Base-by-base conservation (phyloP, 2,329 filamentous ascomycete species). In the Microsporum audouinii region DNA sequence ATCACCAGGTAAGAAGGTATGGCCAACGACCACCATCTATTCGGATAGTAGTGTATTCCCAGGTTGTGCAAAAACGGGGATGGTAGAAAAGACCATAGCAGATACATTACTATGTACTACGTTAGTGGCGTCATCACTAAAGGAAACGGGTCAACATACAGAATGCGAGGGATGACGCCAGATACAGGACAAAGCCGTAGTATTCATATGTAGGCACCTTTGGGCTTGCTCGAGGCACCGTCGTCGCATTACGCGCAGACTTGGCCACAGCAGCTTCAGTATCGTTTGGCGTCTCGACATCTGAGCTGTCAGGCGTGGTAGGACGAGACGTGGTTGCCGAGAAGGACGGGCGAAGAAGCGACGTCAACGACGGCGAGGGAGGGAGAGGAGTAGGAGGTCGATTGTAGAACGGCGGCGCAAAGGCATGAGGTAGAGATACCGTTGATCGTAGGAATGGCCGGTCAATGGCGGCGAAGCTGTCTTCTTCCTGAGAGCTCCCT, bases 131-230 rank as follows among this genome's bases (percentile, higher is more conserved):
- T 14, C 23, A 5, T n/a, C 5, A 8, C 14, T 14, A 14, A 6
- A 2, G 70, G 71, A 78, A 12, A 86, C 14, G 3, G 4, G 14
- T 43, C 77, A 72, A 88, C 70, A 83, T 80, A 71, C 88, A 78
- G 72, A 97, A 97, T 1, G 85, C 85, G 58, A 94, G 79, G 27
- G 87, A 89, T 64, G 88, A 91, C 71, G 92, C 89, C 43, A 99
- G 82, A 77, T 99, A 97, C 57, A 99, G 83, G 60, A 95, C 92
- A 76, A 99, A 99, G 72, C 94, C 94, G 73, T 97, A 97, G 82
- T 97, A 99, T 73, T 99, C 94, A 77, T 99, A 97, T 0, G 94
- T 99, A n/a, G 94, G 94, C 1, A 99, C 91, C 71, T 94, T 91
- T 1, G 94, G 94, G 60, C 87, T 87, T 1, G 91, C 91, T 61